Evolutionary conservation across 1,139 yeast genomes (phyloP), one percentile per base, ranked within the genome.

Genomic region (Ogataea hybrid): DNA sequence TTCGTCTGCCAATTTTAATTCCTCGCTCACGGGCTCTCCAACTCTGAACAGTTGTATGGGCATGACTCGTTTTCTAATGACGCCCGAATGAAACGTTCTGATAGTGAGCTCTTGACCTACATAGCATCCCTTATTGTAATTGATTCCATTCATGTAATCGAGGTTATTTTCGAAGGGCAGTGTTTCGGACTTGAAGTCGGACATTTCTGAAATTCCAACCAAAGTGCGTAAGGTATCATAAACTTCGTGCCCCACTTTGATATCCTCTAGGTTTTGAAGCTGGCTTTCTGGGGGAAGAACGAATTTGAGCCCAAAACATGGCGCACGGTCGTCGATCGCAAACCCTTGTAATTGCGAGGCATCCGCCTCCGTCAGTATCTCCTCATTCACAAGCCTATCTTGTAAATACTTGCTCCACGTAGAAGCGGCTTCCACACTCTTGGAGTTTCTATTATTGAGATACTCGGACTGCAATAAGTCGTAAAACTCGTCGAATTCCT

Each of bases 51-150:
- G 68, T 46, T 73, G 77, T 1, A 85, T 79, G 0, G 97, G 96
- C 33, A 86, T 77, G 2, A 89, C 69, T 42, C 98, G 70, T 58
- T 90, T 89, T 20, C 96, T 71, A 11, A 90, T 78, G 2, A 82
- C 77, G 2, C 97, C 96, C 35, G 84, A 81, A 47, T 87, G 88
- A 58, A 74, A 82, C 0, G 97, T 85, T 54, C 98, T 74, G 16
- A 90, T 88, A 0, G 97, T 90, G 42, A 92, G 70, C 60, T 92
- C 99, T 63, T 92, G 98, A 0, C 99, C 99, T 15, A 88, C 83
- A 56, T 92, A 92, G 61, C 99, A 92, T 3, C 99, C 99, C 61
- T 92, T 92, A 53, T 89, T 79, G 39, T 84, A 76, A 42, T 92
- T 87, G 14, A 90, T 75, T 1, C 96, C 95, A 52, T 86, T 84